Percentiles rank a stretch among this genome's conserved stretches.
Evolutionary conservation across 345 rosid genomes (phyloP).

Genomic region (Eucalyptus cladocalyx): DNA sequence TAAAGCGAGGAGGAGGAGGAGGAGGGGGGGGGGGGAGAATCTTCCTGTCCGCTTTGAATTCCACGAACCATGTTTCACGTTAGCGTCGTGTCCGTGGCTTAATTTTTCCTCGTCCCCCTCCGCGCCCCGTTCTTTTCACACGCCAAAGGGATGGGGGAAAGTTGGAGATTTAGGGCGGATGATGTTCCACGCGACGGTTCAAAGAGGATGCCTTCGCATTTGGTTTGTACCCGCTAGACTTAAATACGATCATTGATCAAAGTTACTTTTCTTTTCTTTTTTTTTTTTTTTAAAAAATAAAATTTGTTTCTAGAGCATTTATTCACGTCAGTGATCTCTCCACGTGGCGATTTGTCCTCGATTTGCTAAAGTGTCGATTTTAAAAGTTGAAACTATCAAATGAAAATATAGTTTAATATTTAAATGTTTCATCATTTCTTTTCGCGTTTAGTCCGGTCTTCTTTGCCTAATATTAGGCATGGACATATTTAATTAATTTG

Average conservation of each 20-base stretch:
- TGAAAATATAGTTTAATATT: too few species aligned
- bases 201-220: neutral
- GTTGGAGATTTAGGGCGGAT: neutral
- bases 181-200: neutral
- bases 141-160: neutral
- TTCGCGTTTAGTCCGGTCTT: rapidly evolving
- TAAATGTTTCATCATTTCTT: too few species aligned
- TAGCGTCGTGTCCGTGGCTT: neutral
- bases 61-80: neutral
- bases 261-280: neutral
- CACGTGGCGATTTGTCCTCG: neutral
- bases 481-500: neutral
- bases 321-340: rapidly evolving
- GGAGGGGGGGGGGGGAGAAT: neutral
- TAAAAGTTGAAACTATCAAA: too few species aligned
- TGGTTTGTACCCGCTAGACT: neutral
- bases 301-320: neutral
- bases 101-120: neutral
- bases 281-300: neutral
- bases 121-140: neutral
- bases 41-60: neutral
- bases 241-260: neutral
- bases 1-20: neutral
- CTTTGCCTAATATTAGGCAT: neutral
- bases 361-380: too few species aligned